Evolutionary conservation across 495 filamentous ascomycete genomes (phyloP), one percentile per base, ranked within the genome.

Genomic region (Parathielavia hyrcaniae): DNA sequence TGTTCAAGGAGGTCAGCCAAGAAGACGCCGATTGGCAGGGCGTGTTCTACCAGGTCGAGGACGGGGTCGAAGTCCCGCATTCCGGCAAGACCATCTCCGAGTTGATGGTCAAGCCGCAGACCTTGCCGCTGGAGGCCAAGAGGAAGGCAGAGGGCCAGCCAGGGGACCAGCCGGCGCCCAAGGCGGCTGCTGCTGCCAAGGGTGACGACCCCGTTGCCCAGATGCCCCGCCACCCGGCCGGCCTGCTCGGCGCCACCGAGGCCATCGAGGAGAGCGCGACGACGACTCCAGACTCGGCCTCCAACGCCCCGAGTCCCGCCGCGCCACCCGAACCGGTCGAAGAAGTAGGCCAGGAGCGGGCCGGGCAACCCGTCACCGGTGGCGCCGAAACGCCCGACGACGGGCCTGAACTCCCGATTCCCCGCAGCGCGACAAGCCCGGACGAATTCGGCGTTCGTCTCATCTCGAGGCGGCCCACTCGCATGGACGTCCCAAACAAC

Each of bases 381-480:
- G 50, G 57, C n/a, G 65, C 62, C 1, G n/a, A 34, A 19, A 61
- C 44, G 4, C 51, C 58, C 13, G 62, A 48, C 5, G 62, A 65
- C 38, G 60, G 53, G 30, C 63, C 66, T 20, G 66, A 69, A 20
- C 52, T 72, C 35, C 72, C 71, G 3, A 51, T 77, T 57, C 77
- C 75, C 30, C 67, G 68, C 35, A 71, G 69, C 13, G 71, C 69
- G 7, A 50, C 63, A 5, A 68, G 64, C 22, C 69, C 73, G 6
- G 77, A 79, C 57, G 71, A 69, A 34, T 72, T 61, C 35, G 73
- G 75, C 16, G 68, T 76, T 36, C 68, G 75, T 34, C 59, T 65
- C 9, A 70, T 78, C 53, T 58, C 45, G n/a, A 69, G 67, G 34
- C 58, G 60, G 17, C 32, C 61, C 22, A 69, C 66, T 3, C 65